Evolutionary conservation across 1,284 basidiomycete species (phyloP), one percentile per base, ranked within the genome.

Genomic region (Uromyces viciae-fabae): DNA sequence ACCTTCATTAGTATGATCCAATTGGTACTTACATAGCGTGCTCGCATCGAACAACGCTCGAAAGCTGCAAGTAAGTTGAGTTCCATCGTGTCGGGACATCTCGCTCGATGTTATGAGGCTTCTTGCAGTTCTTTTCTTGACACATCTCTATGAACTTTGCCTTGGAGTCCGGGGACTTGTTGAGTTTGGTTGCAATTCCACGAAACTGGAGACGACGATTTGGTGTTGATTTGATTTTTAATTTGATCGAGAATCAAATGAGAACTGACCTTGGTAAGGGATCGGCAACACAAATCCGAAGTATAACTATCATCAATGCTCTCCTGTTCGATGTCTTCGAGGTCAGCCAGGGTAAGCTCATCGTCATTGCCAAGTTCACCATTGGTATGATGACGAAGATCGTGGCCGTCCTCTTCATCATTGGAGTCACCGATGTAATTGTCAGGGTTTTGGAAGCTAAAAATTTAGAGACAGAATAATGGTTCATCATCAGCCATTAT

Each of bases 81-180:
- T 68, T 68, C 64, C 64, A 68, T 5, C 40, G 38, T 42, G 64
- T 42, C 15, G 22, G n/a, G 38, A 68, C 64, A 33, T 68, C 64
- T 3, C n/a, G 40, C 38, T 68, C 17, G 17, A 68, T 68, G 22
- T 40, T 68, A n/a, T 68, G 64, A 2, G 64, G 36, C 38, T 25
- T 68, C 64, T 43, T 68, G 64, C 19, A 3, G 9, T 68, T 11
- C 14, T 5, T 43, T 42, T 68, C 64, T 43, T 43, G 64, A 25
- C 36, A 68, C 25, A 68, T 2, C 19, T n/a, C 64, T 3, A 68
- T 43, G 22, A 68, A 68, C 38, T 68, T 68, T 11, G 64, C 64
- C 40, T 42, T 68, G 1, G 40, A 68, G 64, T 42, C 46, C 46
- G 64, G 64, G 5, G 64, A 68, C 64, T 43, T 68, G 3, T 68